Base-by-base conservation (phyloP, 225 moss, liverwort and hornwort genomes). In the Polytrichum commune region DNA sequence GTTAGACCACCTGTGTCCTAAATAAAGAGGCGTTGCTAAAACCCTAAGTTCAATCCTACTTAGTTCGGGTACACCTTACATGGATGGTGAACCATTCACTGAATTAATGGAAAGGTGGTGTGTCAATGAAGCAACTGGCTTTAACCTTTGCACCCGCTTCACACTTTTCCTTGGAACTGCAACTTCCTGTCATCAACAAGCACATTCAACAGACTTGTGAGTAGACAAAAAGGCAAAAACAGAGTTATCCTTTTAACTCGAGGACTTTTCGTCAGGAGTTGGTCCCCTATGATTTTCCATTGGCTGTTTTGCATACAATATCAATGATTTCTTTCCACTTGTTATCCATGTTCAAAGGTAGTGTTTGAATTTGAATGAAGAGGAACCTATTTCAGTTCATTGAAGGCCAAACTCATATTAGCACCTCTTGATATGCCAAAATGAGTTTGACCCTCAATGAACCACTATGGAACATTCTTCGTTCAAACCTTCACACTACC, bases 121-220 rank as follows among this genome's bases (percentile, higher is more conserved):
- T 22, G 88, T 82, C 65, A 88, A 82, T 25, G 82, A 88, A 27
- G 88, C 84, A 27, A 88, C 88, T 57, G 85, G 88, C 77, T 88
- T 88, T 73, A 85, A 53, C 67, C 88, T 82, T 76, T 88, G 85
- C 71, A 88, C 82, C 65, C 88, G 88, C 80, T 88, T 88, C 73
- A 67, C 78, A 76, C 26, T 80, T 76, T 88, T 88, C 71, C 71
- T 88, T 54, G 75, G 88, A 76, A 80, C 22, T 23, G 71, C 74
- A 69, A 76, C 77, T 71, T 80, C 85, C 85, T 88, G 78, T 76
- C 27, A 26, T 62, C 75, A 68, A 70, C 74, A 55, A n/a, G 64
- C 24, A 68, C 64, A 46, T 46, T 4, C 7, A 35, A 13, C 8
- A 35, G 7, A 54, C 23, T 28, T 4, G 18, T 22, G 23, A 6